Evolutionary conservation across 2,329 filamentous ascomycete species (phyloP).

Genomic region (Apiospora kogelbergensis): DNA sequence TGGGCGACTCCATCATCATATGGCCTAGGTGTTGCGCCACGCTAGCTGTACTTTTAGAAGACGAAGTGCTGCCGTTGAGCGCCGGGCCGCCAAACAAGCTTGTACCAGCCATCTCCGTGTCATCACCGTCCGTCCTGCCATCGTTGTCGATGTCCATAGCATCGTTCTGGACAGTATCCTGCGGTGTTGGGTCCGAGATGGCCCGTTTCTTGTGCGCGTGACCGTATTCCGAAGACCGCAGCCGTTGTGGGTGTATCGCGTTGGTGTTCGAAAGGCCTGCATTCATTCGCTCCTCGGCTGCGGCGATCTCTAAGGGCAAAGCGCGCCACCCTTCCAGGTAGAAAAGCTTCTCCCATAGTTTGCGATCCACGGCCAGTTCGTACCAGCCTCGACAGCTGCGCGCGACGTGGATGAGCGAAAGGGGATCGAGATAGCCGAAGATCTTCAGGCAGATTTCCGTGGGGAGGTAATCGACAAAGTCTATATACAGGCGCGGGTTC

Average conservation of each 20-base stretch:
- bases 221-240: slow-evolving; percentile 45
- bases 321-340: slow-evolving; percentile 83
- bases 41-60: slow-evolving; percentile 25
- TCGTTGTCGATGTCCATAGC: slow-evolving; percentile 42
- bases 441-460: slow-evolving; percentile 90
- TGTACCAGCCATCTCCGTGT: slow-evolving; percentile 23
- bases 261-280: slow-evolving; percentile 39
- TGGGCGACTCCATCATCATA: slow-evolving; percentile 35
- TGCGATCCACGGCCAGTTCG: slow-evolving; percentile 74
- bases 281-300: slow-evolving; percentile 64
- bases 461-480: slow-evolving; percentile 83
- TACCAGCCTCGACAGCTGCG: slow-evolving; percentile 82
- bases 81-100: slow-evolving; percentile 28
- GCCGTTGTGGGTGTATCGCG: slow-evolving; percentile 40
- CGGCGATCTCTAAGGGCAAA: slow-evolving; percentile 62
- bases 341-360: slow-evolving; percentile 84
- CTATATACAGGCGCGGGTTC: slow-evolving; percentile 84
- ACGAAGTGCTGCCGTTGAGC: slow-evolving; percentile 25
- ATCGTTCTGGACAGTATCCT: slow-evolving; percentile 47
- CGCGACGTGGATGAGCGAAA: slow-evolving; percentile 77
- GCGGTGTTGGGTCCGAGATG: slow-evolving; percentile 38
- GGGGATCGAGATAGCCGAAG: slow-evolving; percentile 79
- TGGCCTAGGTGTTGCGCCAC: slow-evolving; percentile 30
- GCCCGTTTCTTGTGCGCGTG: slow-evolving; percentile 57
- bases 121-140: slow-evolving; percentile 20